These are phyloP conservation scores for Paradendryphiella salina DNA, from an alignment of 2,329 filamentous ascomycete species.

Conservation along the genomic window DNA sequence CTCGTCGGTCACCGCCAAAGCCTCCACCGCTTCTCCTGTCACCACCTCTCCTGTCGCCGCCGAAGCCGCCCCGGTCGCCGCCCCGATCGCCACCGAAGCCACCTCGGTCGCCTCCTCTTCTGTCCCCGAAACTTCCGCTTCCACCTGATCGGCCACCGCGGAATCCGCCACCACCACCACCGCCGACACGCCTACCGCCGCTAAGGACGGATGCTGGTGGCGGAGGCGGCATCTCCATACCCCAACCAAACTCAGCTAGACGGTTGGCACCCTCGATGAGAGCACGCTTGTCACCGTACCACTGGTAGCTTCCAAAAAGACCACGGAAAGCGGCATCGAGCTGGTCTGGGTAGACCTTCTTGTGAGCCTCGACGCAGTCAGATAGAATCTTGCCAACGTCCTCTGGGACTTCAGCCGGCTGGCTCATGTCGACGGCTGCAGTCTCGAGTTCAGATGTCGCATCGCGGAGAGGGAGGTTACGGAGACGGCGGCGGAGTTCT, in stretches of 20 bases:
- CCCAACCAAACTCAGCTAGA: slow-evolving; percentile 53
- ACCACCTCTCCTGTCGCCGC: slow-evolving; percentile 19
- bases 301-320: slow-evolving; percentile 58
- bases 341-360: slow-evolving; percentile 47
- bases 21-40: slow-evolving; percentile 18
- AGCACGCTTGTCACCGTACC: slow-evolving; percentile 47
- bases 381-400: slow-evolving; percentile 52
- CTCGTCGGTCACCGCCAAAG: slow-evolving; percentile 20
- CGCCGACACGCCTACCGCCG: slow-evolving; percentile 15
- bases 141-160: slow-evolving; percentile 7
- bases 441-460: slow-evolving; percentile 57
- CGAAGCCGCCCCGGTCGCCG: slow-evolving; percentile 15
- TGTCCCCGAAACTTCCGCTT: slow-evolving; percentile 9
- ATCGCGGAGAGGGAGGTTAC: slow-evolving; percentile 61
- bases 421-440: slow-evolving; percentile 54
- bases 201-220: slow-evolving; percentile 33
- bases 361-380: slow-evolving; percentile 51
- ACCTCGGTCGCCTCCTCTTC: slow-evolving; percentile 3
- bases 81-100: slow-evolving; percentile 6
- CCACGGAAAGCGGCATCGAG: slow-evolving; percentile 60
- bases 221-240: slow-evolving; percentile 46
- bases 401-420: slow-evolving; percentile 48
- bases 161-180: slow-evolving; percentile 15
- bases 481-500: slow-evolving; percentile 57
- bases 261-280: slow-evolving; percentile 53